phyloP scores from a whole-genome alignment of 768 basidiomycete genomes.

The Flagelloscypha sp. region DNA sequence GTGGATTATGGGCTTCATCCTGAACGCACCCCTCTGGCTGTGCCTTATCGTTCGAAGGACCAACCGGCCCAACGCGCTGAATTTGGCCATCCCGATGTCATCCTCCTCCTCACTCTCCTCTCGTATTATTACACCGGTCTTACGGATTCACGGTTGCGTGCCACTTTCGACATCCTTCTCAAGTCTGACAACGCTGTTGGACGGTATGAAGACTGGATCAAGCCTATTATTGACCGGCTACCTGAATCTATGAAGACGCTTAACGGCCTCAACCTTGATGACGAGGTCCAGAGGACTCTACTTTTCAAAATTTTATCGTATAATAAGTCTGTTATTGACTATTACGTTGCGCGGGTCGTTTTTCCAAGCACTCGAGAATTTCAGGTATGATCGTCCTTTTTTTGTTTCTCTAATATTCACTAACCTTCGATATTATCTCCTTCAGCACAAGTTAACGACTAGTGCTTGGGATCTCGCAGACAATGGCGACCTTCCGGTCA shows the following conservation, averaged over 20 bases:
- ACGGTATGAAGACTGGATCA: slow-evolving; percentile 16
- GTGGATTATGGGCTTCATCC: slow-evolving; percentile 19
- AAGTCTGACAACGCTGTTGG: slow-evolving; percentile 14
- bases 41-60: slow-evolving; percentile 22
- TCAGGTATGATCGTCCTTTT: too few species aligned
- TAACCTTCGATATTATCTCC: too few species aligned
- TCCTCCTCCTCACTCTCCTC: slow-evolving; percentile 14
- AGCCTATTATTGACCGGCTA: slow-evolving; percentile 2
- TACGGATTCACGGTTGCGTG: slow-evolving; percentile 11
- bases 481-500: slow-evolving; percentile 10
- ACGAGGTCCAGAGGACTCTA: slow-evolving; percentile 12
- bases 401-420: too few species aligned
- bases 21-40: slow-evolving; percentile 17
- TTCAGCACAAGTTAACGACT: slow-evolving; percentile 18
- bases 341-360: slow-evolving; percentile 17
- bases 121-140: slow-evolving; percentile 20
- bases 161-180: slow-evolving; percentile 12
- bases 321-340: slow-evolving; percentile 18
- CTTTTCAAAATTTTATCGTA: slow-evolving; percentile 12
- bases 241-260: slow-evolving; percentile 14
- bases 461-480: slow-evolving; percentile 21
- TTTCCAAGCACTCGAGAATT: slow-evolving; percentile 21
- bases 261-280: slow-evolving; percentile 20
- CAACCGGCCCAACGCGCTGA: slow-evolving; percentile 17
- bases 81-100: slow-evolving; percentile 20